Percentiles rank a stretch among this genome's conserved stretches.
Conservation (phyloP, 2,329 filamentous ascomycete genomes). For the Aspergillus tamarii region DNA sequence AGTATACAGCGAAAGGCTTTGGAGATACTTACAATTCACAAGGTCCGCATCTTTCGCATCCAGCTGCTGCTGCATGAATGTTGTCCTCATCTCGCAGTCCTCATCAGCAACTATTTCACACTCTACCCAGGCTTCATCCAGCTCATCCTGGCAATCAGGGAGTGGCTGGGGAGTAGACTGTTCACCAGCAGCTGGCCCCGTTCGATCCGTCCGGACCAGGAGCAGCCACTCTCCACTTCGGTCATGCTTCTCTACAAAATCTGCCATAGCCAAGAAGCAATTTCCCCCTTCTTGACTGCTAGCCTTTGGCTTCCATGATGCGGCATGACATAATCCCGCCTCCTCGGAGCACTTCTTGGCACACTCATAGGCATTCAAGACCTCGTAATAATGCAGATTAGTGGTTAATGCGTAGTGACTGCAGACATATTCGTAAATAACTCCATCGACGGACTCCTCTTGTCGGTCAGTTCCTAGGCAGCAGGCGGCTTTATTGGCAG, state of each 20-base stretch:
- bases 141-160: background rate
- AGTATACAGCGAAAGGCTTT: background rate
- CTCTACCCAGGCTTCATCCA: background rate
- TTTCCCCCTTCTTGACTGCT: background rate
- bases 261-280: background rate
- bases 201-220: background rate
- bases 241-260: background rate
- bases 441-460: background rate
- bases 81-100: too few species aligned
- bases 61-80: background rate
- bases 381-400: background rate
- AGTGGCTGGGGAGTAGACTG: too few species aligned
- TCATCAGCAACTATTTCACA: background rate
- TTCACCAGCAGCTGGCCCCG: background rate
- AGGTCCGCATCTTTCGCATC: background rate
- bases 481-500: background rate
- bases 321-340: background rate
- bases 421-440: background rate
- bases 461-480: background rate
- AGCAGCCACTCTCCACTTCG: background rate
- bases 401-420: background rate
- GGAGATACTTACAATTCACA: background rate
- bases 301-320: background rate
- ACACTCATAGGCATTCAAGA: background rate
- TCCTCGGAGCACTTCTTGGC: background rate